Evolutionary conservation across 805 yeast species (phyloP).

Genomic region (Starmerella apis): DNA sequence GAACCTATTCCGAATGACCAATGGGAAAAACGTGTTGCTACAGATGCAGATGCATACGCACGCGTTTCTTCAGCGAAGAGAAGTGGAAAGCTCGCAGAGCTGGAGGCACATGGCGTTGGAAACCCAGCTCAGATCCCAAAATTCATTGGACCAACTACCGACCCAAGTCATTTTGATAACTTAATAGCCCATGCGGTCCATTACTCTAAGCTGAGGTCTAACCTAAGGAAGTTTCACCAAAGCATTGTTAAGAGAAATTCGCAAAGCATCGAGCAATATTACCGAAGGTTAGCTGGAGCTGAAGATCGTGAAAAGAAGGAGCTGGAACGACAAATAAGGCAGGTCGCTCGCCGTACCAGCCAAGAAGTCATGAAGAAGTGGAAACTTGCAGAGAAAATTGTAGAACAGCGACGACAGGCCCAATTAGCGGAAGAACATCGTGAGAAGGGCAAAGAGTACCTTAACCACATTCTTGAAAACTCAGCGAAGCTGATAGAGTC

Average conservation of each 20-base stretch:
- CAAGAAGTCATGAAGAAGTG: constrained; percentile 83
- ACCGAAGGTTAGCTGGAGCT: constrained; percentile 76
- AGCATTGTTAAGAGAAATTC: constrained; percentile 65
- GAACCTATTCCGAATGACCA: constrained; percentile 39
- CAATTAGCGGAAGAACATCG: constrained; percentile 58
- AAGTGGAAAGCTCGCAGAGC: constrained; percentile 25
- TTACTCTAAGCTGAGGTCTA: constrained; percentile 59
- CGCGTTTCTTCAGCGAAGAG: constrained; percentile 42
- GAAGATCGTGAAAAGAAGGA: constrained; percentile 71
- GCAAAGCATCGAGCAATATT: constrained; percentile 74
- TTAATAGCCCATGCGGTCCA: constrained; percentile 64
- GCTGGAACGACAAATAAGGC: constrained; percentile 56
- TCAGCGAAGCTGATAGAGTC: constrained; percentile 85
- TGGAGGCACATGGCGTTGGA: constrained; percentile 29
- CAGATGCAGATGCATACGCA: constrained; percentile 40
- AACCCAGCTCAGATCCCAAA: constrained; percentile 28
- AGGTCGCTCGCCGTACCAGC: constrained; percentile 69
- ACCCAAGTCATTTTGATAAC: constrained; percentile 57
- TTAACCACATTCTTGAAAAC: constrained; percentile 79
- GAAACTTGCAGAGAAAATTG: constrained; percentile 72
- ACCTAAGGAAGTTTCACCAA: constrained; percentile 51
- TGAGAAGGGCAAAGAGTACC: constrained; percentile 72
- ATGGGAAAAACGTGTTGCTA: constrained; percentile 40
- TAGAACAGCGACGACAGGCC: constrained; percentile 62
- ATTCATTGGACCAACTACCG: constrained; percentile 42